A percentile compares a stretch with the other conserved stretches of the same genome.
Evolutionary conservation across 2,329 filamentous ascomycete species (phyloP).

Genomic region (Alternaria brassicicola): DNA sequence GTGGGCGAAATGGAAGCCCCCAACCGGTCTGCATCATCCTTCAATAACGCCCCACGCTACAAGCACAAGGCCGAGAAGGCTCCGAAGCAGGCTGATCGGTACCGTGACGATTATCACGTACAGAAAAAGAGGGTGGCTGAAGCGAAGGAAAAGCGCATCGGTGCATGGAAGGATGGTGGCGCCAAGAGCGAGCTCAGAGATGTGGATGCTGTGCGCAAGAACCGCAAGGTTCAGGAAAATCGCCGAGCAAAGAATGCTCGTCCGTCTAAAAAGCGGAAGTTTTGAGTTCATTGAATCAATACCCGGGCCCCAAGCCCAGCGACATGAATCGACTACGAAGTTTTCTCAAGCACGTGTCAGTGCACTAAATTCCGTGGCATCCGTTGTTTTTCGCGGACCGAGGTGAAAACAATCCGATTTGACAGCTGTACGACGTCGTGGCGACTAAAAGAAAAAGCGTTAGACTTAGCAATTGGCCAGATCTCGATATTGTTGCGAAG

Average conservation of each 20-base stretch:
- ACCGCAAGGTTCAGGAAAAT: constrained; percentile 76
- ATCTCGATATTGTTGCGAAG: constrained; percentile 10
- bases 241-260: constrained; percentile 87
- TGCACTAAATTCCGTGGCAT: neutral
- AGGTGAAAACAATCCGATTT: constrained; percentile 13
- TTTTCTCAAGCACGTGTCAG: constrained; percentile 6
- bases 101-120: constrained; percentile 85
- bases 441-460: constrained; percentile 12
- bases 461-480: constrained; percentile 7
- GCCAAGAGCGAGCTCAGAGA: constrained; percentile 79
- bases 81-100: constrained; percentile 93
- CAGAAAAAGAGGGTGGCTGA: constrained; percentile 89
- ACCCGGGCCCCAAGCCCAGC: constrained; percentile 5
- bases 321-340: constrained; percentile 11
- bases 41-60: constrained; percentile 62
- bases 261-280: constrained; percentile 67
- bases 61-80: constrained; percentile 87
- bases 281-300: constrained; percentile 33
- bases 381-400: constrained; percentile 5
- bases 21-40: constrained; percentile 31
- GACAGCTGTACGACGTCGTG: constrained; percentile 1
- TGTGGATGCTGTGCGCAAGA: constrained; percentile 83
- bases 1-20: constrained; percentile 78
- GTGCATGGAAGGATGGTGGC: constrained; percentile 74
- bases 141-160: constrained; percentile 82